Percentiles rank a stretch among this genome's conserved stretches.
Evolutionary conservation across 495 filamentous ascomycete genomes (phyloP).

Genomic region (Penicillium odoratum): DNA sequence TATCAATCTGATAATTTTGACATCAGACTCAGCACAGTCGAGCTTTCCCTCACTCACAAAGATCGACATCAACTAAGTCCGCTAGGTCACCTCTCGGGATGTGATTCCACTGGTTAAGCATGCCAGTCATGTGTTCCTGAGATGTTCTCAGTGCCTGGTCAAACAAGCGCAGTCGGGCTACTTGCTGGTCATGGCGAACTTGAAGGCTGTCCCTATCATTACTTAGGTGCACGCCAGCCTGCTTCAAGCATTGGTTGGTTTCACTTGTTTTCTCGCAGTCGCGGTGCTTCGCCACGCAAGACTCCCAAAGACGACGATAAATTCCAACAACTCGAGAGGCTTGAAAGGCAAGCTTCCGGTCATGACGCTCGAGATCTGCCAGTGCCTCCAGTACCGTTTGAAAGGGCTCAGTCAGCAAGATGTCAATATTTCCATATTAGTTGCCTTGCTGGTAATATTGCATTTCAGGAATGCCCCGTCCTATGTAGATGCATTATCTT

Average conservation of each 20-base stretch:
- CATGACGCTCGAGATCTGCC: constrained; percentile 7
- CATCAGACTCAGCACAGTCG: too few relatives aligned
- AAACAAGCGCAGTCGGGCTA: constrained; percentile 7
- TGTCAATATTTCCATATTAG: background rate
- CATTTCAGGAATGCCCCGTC: too few relatives aligned
- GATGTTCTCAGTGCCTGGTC: constrained; percentile 8
- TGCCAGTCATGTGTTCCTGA: constrained; percentile 1
- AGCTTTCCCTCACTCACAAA: background rate
- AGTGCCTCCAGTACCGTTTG: constrained; percentile 5
- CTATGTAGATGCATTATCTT: too few relatives aligned
- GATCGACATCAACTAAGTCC: background rate
- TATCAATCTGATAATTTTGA: background rate
- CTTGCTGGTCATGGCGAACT: constrained; percentile 11
- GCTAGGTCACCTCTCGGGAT: constrained; percentile 3
- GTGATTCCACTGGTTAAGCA: constrained; percentile 10
- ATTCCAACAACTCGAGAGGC: constrained; percentile 8
- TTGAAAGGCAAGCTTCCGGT: constrained; percentile 12
- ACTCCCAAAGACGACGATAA: constrained; percentile 14
- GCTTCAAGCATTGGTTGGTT: constrained; percentile 4
- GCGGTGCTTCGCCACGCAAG: constrained; percentile 7
- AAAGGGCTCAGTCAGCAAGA: constrained; percentile 1
- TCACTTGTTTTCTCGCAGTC: constrained; percentile 8
- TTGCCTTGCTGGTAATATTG: too few relatives aligned
- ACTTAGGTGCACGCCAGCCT: constrained; percentile 7
- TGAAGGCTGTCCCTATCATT: constrained; percentile 11